phyloP scores from a whole-genome alignment of 2,329 filamentous ascomycete genomes.

The Chaetomium strumarium region DNA sequence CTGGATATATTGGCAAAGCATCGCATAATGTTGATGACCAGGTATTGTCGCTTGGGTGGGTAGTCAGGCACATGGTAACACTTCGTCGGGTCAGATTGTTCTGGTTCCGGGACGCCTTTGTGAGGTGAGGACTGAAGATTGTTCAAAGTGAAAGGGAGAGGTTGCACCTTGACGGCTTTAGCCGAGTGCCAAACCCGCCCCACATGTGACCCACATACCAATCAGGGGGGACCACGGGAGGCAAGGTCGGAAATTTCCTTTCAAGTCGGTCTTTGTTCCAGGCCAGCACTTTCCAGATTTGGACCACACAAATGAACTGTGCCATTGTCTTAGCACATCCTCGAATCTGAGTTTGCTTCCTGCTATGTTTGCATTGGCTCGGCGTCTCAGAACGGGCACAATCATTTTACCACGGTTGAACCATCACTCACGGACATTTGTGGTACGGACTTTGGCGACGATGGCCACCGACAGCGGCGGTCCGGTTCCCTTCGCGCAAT shows the following conservation, averaged over 20 bases:
- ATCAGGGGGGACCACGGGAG: background rate
- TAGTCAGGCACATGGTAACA: too few relatives aligned
- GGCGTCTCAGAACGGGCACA: background rate
- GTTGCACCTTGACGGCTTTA: conserved; percentile 1
- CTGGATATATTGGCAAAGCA: too few relatives aligned
- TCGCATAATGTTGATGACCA: too few relatives aligned
- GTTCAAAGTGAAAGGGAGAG: background rate
- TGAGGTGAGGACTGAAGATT: too few relatives aligned
- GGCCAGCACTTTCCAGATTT: background rate
- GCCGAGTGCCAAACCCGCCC: conserved; percentile 4
- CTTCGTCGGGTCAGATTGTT: too few relatives aligned
- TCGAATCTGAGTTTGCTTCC: too few relatives aligned
- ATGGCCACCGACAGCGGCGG: conserved; percentile 6
- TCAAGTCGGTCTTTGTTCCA: background rate
- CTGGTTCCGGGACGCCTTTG: too few relatives aligned
- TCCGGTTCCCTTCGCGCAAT: conserved; percentile 14
- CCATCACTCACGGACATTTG: background rate
- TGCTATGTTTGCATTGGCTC: background rate
- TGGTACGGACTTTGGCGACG: background rate
- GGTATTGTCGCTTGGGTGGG: too few relatives aligned
- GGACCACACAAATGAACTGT: background rate
- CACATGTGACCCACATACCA: background rate
- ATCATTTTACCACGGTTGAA: background rate
- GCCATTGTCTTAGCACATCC: background rate
- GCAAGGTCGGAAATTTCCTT: conserved; percentile 6